A percentile compares a stretch with the other conserved stretches of the same genome.
phyloP scores from a whole-genome alignment of 1,139 yeast species.

The Saccharomyces hybrid region DNA sequence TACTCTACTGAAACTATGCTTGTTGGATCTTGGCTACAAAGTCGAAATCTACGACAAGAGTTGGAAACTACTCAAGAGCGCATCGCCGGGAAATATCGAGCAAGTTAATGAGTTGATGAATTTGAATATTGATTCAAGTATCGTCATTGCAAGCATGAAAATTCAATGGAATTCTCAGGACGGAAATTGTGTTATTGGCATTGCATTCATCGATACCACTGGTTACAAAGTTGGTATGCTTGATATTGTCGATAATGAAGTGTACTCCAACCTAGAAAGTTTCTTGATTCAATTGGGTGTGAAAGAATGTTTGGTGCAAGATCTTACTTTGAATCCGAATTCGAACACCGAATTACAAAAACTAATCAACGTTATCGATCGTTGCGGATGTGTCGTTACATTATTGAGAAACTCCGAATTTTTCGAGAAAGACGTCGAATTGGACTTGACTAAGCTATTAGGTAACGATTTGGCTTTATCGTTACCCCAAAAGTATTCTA shows the following conservation, averaged over 20 bases:
- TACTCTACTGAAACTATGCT: constrained; percentile 55
- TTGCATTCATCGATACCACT: constrained; percentile 72
- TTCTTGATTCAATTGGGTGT: constrained; percentile 81
- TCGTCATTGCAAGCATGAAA: constrained; percentile 72
- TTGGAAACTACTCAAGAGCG: constrained; percentile 56
- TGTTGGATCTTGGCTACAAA: constrained; percentile 65
- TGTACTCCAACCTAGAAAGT: constrained; percentile 79
- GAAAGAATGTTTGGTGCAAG: constrained; percentile 68
- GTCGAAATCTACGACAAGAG: constrained; percentile 61
- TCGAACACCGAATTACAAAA: constrained; percentile 41
- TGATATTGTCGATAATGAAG: constrained; percentile 82
- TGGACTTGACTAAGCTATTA: constrained; percentile 61
- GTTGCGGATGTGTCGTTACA: constrained; percentile 68
- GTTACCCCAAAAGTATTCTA: constrained; percentile 41
- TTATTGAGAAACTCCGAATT: constrained; percentile 52
- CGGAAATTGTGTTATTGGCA: constrained; percentile 54
- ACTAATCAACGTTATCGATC: constrained; percentile 56
- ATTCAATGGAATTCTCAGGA: constrained; percentile 38
- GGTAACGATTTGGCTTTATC: constrained; percentile 50
- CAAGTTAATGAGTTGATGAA: constrained; percentile 68
- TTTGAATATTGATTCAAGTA: constrained; percentile 42
- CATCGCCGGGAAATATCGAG: constrained; percentile 87
- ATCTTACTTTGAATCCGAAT: constrained; percentile 36
- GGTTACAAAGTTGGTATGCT: constrained; percentile 58
- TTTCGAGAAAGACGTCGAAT: constrained; percentile 54